Percentiles rank a stretch among this genome's conserved stretches.
Evolutionary conservation across 306 rosid species (phyloP).

Genomic region (Trifolium dubium): DNA sequence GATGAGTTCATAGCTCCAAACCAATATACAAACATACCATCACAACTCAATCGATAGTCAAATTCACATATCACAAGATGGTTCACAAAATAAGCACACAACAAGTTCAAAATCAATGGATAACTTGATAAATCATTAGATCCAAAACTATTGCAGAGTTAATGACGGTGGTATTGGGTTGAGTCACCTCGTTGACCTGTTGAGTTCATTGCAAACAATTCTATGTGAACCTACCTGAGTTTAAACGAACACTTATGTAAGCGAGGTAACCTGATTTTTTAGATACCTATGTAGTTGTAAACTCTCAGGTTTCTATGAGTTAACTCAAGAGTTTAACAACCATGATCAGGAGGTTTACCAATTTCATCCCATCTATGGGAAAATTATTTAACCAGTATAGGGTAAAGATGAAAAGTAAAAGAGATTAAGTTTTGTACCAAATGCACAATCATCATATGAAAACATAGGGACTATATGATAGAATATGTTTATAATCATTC

Average conservation of each 20-base stretch:
- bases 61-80: not conserved
- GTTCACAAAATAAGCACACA: conserved; percentile 1
- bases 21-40: not conserved
- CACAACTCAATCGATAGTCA: not conserved
- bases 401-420: no score
- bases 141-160: not conserved
- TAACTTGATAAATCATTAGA: not conserved
- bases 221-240: not conserved
- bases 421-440: no score
- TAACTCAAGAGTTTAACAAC: no score
- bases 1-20: not conserved
- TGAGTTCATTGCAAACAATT: not conserved
- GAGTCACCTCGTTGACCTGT: not conserved
- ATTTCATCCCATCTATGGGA: no score
- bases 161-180: not conserved
- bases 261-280: not conserved
- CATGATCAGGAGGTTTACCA: no score
- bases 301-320: no score
- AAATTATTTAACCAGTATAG: no score
- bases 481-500: not conserved
- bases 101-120: not conserved
- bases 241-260: not conserved
- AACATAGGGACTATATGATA: not conserved
- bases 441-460: not conserved
- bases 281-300: not conserved